These are phyloP conservation scores for Raddia guianensis DNA, from an alignment of 176 grass and related monocot species.

Conservation along the genomic window DNA sequence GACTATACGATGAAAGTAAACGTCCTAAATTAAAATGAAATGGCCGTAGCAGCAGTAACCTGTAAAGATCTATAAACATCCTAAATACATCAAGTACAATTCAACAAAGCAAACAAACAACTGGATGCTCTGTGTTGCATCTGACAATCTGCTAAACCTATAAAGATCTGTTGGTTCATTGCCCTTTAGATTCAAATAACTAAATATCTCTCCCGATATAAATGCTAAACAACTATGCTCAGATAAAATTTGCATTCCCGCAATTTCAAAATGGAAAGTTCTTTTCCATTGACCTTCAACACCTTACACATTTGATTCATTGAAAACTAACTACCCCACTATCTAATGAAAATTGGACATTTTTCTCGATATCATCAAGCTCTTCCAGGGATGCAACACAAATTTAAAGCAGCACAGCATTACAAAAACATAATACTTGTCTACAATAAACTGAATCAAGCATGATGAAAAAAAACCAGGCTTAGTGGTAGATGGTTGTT, in stretches of 20 bases:
- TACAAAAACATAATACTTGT: neutral
- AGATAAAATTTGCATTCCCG: neutral
- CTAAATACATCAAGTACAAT: neutral
- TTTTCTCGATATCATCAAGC: neutral
- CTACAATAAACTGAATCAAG: neutral
- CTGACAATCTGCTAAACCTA: neutral
- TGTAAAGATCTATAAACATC: too few relatives aligned
- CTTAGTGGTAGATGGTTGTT: too few relatives aligned
- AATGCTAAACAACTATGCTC: neutral
- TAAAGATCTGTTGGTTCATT: neutral
- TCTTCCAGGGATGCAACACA: neutral
- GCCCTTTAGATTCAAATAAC: neutral
- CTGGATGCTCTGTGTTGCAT: neutral
- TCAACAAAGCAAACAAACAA: neutral
- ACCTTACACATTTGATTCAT: neutral
- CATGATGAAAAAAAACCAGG: neutral
- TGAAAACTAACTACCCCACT: neutral
- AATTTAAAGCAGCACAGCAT: neutral
- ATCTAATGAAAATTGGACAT: constrained; percentile 4
- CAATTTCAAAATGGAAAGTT: neutral
- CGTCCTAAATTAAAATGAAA: constrained; percentile 19
- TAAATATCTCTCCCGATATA: neutral
- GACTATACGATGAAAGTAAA: neutral
- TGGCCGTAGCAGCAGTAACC: neutral
- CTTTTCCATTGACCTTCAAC: neutral